phyloP scores from a whole-genome alignment of 495 filamentous ascomycete species.

The Penicillium pancosmium region DNA sequence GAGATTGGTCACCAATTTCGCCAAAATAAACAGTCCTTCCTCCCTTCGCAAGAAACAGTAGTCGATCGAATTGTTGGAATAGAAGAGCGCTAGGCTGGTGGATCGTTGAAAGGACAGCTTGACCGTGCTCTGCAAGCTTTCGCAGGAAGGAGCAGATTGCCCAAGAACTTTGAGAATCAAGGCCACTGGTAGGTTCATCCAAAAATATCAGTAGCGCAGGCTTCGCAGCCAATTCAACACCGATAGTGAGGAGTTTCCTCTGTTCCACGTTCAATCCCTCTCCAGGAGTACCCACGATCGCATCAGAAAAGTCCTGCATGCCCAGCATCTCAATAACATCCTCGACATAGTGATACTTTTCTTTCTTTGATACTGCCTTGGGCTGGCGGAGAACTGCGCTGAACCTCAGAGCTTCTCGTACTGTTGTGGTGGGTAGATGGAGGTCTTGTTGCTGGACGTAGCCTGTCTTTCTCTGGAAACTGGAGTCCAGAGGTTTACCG shows the following conservation, averaged over 20 bases:
- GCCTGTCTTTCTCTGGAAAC: conserved; percentile 88
- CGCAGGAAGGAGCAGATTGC: conserved; percentile 79
- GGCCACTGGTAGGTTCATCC: conserved; percentile 89
- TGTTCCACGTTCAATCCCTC: conserved; percentile 88
- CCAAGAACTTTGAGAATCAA: conserved; percentile 87
- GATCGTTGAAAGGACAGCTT: conserved; percentile 90
- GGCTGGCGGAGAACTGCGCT: conserved; percentile 86
- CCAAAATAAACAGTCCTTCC: conserved; percentile 92
- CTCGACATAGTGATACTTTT: conserved; percentile 55
- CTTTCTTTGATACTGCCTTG: conserved; percentile 42
- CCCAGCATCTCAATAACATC: conserved; percentile 56
- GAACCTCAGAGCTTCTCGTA: conserved; percentile 80
- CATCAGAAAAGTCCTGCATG: conserved; percentile 50
- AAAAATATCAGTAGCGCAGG: conserved; percentile 88
- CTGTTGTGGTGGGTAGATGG: conserved; percentile 79
- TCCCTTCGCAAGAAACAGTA: conserved; percentile 80
- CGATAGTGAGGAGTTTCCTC: conserved; percentile 85
- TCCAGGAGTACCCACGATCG: conserved; percentile 48
- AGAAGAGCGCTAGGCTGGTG: conserved; percentile 92
- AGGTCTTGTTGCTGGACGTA: conserved; percentile 96
- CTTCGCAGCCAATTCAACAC: conserved; percentile 89
- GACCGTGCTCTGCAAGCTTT: conserved; percentile 83
- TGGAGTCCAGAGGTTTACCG: conserved; percentile 61
- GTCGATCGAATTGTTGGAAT: conserved; percentile 89
- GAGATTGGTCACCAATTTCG: conserved; percentile 76